Evolutionary conservation across 2,329 filamentous ascomycete genomes (phyloP).

Genomic region (Penicillium sp.): DNA sequence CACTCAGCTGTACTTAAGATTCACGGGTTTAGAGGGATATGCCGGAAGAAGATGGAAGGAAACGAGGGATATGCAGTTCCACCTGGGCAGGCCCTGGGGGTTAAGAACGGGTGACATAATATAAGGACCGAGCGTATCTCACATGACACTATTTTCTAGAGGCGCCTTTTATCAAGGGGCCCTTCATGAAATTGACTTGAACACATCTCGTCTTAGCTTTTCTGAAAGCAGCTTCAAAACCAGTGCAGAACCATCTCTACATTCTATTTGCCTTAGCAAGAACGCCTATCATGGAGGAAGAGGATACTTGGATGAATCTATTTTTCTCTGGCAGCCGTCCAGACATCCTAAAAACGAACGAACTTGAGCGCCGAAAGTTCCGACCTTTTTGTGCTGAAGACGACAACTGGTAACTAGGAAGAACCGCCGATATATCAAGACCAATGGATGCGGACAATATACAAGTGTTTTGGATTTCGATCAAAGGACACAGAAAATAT

Average conservation of each 20-base stretch:
- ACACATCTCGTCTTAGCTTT: neutral
- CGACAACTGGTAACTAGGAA: neutral
- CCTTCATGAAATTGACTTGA: too few relatives aligned
- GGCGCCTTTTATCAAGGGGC: too few relatives aligned
- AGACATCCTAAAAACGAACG: neutral
- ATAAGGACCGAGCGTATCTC: too few relatives aligned
- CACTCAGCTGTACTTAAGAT: too few relatives aligned
- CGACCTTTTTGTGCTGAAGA: neutral
- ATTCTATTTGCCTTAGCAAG: neutral
- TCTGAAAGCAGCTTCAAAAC: neutral
- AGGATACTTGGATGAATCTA: neutral
- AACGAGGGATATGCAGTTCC: too few relatives aligned
- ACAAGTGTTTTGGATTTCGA: neutral
- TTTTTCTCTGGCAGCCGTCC: neutral
- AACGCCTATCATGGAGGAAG: neutral
- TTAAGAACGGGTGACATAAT: too few relatives aligned
- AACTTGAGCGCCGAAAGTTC: neutral
- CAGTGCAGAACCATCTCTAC: neutral
- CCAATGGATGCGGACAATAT: neutral
- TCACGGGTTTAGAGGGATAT: too few relatives aligned
- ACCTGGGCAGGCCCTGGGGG: too few relatives aligned
- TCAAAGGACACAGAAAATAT: neutral
- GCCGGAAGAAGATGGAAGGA: too few relatives aligned
- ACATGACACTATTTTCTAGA: too few relatives aligned
- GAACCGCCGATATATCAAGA: neutral